Evolutionary conservation across 1,284 basidiomycete species (phyloP).

Genomic region (Takashimella koratensis): DNA sequence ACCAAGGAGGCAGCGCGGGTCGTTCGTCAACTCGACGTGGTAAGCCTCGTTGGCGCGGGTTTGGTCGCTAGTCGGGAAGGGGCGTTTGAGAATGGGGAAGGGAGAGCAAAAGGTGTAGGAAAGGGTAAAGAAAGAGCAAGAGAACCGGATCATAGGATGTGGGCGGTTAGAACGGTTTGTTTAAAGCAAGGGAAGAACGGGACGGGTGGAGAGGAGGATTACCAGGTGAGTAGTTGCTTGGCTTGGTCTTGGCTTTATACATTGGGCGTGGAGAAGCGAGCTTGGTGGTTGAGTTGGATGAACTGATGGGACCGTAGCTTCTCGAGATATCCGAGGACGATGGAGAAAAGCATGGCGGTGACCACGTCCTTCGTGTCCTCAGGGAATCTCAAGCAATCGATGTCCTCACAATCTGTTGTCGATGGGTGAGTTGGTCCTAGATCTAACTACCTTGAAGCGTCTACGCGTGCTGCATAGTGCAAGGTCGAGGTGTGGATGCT

Average conservation of each 20-base stretch:
- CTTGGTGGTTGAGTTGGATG: background rate
- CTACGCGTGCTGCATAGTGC: too few species aligned
- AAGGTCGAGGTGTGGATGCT: too few species aligned
- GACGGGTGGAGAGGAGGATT: conserved; percentile 43
- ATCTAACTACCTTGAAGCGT: too few species aligned
- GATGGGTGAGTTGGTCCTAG: conserved; percentile 36
- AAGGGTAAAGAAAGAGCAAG: conserved; percentile 31
- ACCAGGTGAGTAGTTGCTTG: conserved; percentile 42
- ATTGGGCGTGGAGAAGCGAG: too few species aligned
- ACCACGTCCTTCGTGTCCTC: conserved; percentile 34
- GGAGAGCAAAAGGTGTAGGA: conserved; percentile 15
- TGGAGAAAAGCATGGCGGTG: conserved; percentile 45
- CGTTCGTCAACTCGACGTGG: conserved; percentile 38
- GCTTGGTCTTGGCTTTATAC: too few species aligned
- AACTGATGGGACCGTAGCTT: conserved; percentile 18
- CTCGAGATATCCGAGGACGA: conserved; percentile 44
- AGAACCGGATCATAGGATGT: conserved; percentile 47
- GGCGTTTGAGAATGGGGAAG: conserved; percentile 35
- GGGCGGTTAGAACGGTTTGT: conserved; percentile 36
- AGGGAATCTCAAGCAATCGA: conserved; percentile 38
- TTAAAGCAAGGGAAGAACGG: conserved; percentile 40
- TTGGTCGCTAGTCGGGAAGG: conserved; percentile 28
- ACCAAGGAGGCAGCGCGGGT: conserved; percentile 33
- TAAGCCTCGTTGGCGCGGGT: conserved; percentile 24
- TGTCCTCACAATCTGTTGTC: conserved; percentile 38